phyloP scores from a whole-genome alignment of 371 early-diverging fungal species.

The Mucor racemosus region DNA sequence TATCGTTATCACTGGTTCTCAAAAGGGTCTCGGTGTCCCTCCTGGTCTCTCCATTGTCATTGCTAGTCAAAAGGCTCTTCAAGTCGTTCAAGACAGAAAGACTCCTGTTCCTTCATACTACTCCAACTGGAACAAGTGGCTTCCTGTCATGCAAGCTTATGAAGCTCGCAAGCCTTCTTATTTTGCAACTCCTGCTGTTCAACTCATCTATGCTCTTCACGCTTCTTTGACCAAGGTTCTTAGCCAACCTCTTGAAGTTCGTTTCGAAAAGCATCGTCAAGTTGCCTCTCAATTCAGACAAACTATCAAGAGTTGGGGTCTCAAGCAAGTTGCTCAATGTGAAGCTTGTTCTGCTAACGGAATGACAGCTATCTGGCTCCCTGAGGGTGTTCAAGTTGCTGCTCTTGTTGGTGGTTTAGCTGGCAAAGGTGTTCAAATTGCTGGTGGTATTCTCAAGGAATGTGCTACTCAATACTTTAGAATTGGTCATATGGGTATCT shows the following conservation, averaged over 20 bases:
- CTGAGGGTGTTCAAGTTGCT: constrained; percentile 76
- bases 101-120: constrained; percentile 77
- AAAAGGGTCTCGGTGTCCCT: constrained; percentile 94
- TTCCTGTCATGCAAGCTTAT: constrained; percentile 95
- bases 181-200: constrained; percentile 97
- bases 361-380: constrained; percentile 93
- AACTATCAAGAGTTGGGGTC: constrained; percentile 67
- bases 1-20: constrained; percentile 87
- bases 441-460: constrained; percentile 89
- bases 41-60: constrained; percentile 88
- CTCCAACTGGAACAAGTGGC: constrained; percentile 83
- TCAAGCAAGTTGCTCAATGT: constrained; percentile 70
- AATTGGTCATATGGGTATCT: constrained; percentile 93
- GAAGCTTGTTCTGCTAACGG: constrained; percentile 82
- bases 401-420: constrained; percentile 78
- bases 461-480: constrained; percentile 91
- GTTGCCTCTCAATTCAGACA: constrained; percentile 78
- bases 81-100: constrained; percentile 73
- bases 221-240: constrained; percentile 82
- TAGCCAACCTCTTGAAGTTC: constrained; percentile 65
- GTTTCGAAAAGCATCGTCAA: constrained; percentile 72
- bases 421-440: constrained; percentile 82
- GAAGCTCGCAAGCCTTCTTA: constrained; percentile 89
- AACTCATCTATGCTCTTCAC: constrained; percentile 88
- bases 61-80: constrained; percentile 75